phyloP scores from a whole-genome alignment of 805 yeast genomes.

The Limtongozyma cylindracea region DNA sequence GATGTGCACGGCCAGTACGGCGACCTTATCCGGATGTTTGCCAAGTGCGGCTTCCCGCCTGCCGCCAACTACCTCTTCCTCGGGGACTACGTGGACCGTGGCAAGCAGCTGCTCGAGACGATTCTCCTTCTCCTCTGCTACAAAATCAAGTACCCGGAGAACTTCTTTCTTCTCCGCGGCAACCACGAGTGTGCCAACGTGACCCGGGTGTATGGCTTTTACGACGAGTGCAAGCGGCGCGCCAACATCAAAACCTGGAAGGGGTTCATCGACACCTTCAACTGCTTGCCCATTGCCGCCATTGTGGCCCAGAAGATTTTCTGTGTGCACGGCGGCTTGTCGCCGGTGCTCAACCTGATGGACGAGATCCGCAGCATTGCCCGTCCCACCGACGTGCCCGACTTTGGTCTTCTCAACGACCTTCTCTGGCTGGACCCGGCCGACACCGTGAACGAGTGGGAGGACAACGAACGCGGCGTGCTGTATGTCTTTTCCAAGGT shows the following conservation, averaged over 20 bases:
- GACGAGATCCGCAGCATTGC: slow-evolving; percentile 54
- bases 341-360: slow-evolving; percentile 49
- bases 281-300: slow-evolving; percentile 87
- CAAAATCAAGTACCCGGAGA: slow-evolving; percentile 91
- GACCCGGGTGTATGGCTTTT: slow-evolving; percentile 90
- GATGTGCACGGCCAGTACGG: slow-evolving; percentile 96
- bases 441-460: slow-evolving; percentile 67
- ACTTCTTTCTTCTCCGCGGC: slow-evolving; percentile 78
- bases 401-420: slow-evolving; percentile 55
- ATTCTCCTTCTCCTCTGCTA: slow-evolving; percentile 70
- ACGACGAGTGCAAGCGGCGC: slow-evolving; percentile 92
- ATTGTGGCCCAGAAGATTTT: slow-evolving; percentile 88
- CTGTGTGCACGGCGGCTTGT: slow-evolving; percentile 69
- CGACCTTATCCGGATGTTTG: slow-evolving; percentile 73
- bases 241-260: slow-evolving; percentile 89
- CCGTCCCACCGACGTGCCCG: slow-evolving; percentile 74
- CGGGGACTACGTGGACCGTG: slow-evolving; percentile 96
- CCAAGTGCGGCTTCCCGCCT: slow-evolving; percentile 95
- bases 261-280: slow-evolving; percentile 79
- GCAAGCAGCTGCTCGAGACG: slow-evolving; percentile 89
- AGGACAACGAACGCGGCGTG: slow-evolving; percentile 69
- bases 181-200: slow-evolving; percentile 96
- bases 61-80: slow-evolving; percentile 73
- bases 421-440: slow-evolving; percentile 73
- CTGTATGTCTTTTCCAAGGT: slow-evolving; percentile 58